phyloP scores from a whole-genome alignment of 495 filamentous ascomycete species.

The Trichoderma erinaceum region DNA sequence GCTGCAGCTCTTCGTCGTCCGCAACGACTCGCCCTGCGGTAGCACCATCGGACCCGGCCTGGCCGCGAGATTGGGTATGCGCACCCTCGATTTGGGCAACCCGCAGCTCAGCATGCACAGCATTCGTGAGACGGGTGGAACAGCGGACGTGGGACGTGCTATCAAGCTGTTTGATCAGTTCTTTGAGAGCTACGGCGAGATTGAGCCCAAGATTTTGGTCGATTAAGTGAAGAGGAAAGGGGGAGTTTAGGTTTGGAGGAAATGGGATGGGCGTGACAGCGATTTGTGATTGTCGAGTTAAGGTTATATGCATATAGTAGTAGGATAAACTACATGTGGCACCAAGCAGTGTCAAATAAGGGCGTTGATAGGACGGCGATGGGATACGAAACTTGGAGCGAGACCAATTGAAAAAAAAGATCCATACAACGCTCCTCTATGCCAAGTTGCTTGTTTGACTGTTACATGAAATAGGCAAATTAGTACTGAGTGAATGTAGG shows the following conservation, averaged over 20 bases:
- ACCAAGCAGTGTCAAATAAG: background rate
- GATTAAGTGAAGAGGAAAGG: slow-evolving; percentile 40
- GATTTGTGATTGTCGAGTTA: too few relatives aligned
- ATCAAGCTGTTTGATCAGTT: slow-evolving; percentile 84
- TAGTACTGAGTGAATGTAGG: too few relatives aligned
- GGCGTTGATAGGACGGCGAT: background rate
- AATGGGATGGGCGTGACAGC: background rate
- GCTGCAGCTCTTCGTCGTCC: slow-evolving; percentile 90
- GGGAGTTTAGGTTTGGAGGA: background rate
- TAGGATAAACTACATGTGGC: too few relatives aligned
- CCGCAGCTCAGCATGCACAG: slow-evolving; percentile 97
- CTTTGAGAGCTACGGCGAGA: slow-evolving; percentile 70
- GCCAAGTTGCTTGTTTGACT: too few relatives aligned
- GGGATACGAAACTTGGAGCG: background rate
- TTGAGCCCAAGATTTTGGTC: slow-evolving; percentile 75
- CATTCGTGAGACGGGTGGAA: slow-evolving; percentile 86
- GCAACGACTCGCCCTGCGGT: slow-evolving; percentile 90
- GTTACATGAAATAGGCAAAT: too few relatives aligned
- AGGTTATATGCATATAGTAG: background rate
- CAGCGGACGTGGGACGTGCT: slow-evolving; percentile 80
- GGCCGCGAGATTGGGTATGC: slow-evolving; percentile 70
- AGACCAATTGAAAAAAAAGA: background rate
- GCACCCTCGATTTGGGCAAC: slow-evolving; percentile 91
- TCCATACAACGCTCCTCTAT: background rate
- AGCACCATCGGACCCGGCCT: slow-evolving; percentile 97